Evolutionary conservation across 768 basidiomycete genomes (phyloP).

Genomic region (Kwoniella sp.): DNA sequence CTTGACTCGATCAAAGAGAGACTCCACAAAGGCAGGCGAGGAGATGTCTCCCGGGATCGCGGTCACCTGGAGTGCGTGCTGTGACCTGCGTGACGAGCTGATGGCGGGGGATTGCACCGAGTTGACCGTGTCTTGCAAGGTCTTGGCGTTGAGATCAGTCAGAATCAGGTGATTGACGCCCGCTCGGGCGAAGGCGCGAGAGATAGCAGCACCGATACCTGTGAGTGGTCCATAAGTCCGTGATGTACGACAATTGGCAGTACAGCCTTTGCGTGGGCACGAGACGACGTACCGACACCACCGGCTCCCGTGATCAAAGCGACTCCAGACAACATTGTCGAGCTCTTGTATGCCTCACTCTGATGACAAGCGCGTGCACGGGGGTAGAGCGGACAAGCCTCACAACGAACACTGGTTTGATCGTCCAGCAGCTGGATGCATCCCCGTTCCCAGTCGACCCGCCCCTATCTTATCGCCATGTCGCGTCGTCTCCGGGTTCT

Average conservation of each 20-base stretch:
- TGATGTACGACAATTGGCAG: neutral
- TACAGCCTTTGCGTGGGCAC: neutral
- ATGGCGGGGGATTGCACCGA: neutral
- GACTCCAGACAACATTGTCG: conserved; percentile 13
- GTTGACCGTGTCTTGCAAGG: conserved; percentile 9
- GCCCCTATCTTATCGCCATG: too few species aligned
- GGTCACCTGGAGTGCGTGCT: conserved; percentile 5
- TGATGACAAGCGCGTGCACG: too few species aligned
- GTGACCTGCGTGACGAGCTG: neutral
- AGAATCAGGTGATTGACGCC: conserved; percentile 20
- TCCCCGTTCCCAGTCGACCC: too few species aligned
- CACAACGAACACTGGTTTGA: too few species aligned
- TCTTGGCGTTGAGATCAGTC: conserved; percentile 24
- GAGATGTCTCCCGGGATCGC: conserved; percentile 29
- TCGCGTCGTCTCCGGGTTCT: too few species aligned
- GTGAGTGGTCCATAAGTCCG: neutral
- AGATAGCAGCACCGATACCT: conserved; percentile 34
- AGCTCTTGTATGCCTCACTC: neutral
- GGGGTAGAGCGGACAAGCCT: too few species aligned
- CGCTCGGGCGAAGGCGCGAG: conserved; percentile 27
- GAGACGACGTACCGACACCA: conserved; percentile 9
- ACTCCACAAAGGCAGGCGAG: conserved; percentile 14
- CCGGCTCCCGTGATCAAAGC: conserved; percentile 20
- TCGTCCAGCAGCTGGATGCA: too few species aligned
- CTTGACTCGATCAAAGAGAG: conserved; percentile 16